phyloP scores from a whole-genome alignment of 169 alveolate genomes.

The Eimeria zaria region DNA sequence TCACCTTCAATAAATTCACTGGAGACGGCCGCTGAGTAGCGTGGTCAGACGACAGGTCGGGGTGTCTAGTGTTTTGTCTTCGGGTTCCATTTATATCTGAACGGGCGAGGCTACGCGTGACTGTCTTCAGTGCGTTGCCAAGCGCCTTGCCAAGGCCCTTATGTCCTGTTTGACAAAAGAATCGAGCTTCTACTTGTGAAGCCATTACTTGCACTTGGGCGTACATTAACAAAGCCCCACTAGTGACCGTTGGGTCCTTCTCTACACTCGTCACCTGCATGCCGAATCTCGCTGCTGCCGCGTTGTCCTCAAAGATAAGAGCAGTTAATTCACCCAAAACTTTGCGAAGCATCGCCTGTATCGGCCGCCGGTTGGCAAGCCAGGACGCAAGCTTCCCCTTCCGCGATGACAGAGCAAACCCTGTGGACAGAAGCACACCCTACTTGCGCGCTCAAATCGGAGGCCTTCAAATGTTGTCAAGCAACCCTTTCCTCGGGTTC shows the following conservation, averaged over 20 bases:
- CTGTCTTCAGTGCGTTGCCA: slow-evolving; percentile 30
- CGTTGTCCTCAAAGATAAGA: background rate
- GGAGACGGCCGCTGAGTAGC: background rate
- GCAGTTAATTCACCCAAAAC: slow-evolving; percentile 51
- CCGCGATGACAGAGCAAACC: slow-evolving; percentile 28
- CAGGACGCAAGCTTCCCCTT: slow-evolving; percentile 18
- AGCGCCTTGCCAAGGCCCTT: slow-evolving; percentile 35
- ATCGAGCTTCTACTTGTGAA: slow-evolving; percentile 3
- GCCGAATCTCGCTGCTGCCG: background rate
- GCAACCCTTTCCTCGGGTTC: background rate
- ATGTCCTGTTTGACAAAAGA: slow-evolving; percentile 49
- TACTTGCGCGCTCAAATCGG: background rate
- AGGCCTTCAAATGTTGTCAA: background rate
- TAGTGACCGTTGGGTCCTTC: background rate
- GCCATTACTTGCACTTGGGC: slow-evolving; percentile 10
- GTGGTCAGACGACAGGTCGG: background rate
- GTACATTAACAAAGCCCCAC: slow-evolving; percentile 27
- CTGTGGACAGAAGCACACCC: background rate
- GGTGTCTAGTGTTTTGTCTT: background rate
- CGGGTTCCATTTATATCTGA: background rate
- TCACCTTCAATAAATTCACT: background rate
- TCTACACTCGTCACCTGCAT: background rate
- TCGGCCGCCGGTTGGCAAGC: background rate
- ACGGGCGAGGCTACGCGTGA: slow-evolving; percentile 5
- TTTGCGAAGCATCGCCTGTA: background rate